These are phyloP conservation scores for Cylindrotheca fusiformis DNA, from an alignment of 108 stramenopile genomes.

Conservation along the genomic window DNA sequence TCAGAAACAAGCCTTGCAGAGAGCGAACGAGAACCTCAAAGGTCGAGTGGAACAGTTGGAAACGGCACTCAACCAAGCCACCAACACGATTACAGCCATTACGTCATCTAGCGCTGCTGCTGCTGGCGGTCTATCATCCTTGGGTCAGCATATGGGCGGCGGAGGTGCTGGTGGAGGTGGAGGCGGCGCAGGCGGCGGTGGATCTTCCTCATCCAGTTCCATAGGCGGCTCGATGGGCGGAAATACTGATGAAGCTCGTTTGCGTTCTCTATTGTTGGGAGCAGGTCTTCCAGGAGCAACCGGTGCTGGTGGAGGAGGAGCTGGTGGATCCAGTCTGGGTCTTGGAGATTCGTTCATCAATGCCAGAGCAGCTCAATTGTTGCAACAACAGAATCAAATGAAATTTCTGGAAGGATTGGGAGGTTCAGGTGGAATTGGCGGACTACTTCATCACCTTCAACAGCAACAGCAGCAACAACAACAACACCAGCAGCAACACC, in stretches of 20 bases:
- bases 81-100: neutral
- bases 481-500: conserved; percentile 10
- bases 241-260: too few species aligned
- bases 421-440: neutral
- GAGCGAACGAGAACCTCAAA: conserved; percentile 1
- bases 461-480: conserved; percentile 2
- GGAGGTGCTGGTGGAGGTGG: neutral
- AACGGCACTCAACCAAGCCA: neutral
- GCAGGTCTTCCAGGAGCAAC: neutral
- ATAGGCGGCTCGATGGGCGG: too few species aligned
- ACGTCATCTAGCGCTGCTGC: neutral
- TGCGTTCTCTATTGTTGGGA: too few species aligned
- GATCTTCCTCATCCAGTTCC: too few species aligned
- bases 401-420: neutral
- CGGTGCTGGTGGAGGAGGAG: neutral
- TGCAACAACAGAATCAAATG: neutral
- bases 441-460: neutral
- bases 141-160: neutral
- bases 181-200: neutral
- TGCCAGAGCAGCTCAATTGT: neutral
- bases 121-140: neutral
- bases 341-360: neutral
- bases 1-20: neutral
- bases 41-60: conserved; percentile 4
- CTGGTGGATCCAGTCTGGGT: neutral